Conservation (phyloP, 805 yeast species). For the Kodamaea jinghongensis region DNA sequence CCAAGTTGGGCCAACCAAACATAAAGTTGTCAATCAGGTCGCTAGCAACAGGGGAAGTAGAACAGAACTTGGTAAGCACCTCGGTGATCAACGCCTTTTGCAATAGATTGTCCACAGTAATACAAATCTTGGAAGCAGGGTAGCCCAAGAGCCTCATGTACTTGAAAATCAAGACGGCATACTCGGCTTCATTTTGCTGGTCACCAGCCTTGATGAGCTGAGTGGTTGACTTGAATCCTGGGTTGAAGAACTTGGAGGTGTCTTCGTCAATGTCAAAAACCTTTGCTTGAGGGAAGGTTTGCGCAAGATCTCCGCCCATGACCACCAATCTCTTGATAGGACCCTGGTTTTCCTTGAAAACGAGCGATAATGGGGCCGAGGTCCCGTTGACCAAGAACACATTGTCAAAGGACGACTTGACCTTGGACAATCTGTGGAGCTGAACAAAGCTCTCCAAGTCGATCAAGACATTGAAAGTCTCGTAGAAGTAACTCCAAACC, state of each 20-base stretch:
- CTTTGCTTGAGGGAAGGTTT: conserved; percentile 3
- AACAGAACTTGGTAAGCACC: conserved; percentile 20
- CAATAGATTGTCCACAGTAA: conserved; percentile 39
- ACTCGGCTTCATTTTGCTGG: conserved; percentile 42
- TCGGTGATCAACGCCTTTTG: conserved; percentile 45
- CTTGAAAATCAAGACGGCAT: conserved; percentile 41
- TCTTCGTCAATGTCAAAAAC: not conserved
- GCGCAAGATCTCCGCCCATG: conserved; percentile 10
- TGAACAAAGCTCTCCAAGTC: conserved; percentile 11
- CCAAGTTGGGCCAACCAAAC: conserved; percentile 19
- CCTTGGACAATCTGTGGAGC: not conserved
- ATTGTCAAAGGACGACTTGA: conserved; percentile 7
- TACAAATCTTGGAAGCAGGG: conserved; percentile 33
- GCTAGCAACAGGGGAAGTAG: not conserved
- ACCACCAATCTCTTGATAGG: conserved; percentile 7
- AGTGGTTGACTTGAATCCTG: conserved; percentile 10
- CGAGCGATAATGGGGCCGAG: conserved; percentile 5
- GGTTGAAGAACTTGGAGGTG: conserved; percentile 7
- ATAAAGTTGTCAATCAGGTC: conserved; percentile 13
- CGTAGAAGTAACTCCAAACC: conserved; percentile 11
- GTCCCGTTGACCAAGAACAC: conserved; percentile 9
- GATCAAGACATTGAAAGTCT: conserved; percentile 9
- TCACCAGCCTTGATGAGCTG: conserved; percentile 12
- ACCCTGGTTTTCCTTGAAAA: conserved; percentile 1
- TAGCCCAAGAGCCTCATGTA: conserved; percentile 48